phyloP scores from a whole-genome alignment of 2,329 filamentous ascomycete species.

The Exophiala sp. region DNA sequence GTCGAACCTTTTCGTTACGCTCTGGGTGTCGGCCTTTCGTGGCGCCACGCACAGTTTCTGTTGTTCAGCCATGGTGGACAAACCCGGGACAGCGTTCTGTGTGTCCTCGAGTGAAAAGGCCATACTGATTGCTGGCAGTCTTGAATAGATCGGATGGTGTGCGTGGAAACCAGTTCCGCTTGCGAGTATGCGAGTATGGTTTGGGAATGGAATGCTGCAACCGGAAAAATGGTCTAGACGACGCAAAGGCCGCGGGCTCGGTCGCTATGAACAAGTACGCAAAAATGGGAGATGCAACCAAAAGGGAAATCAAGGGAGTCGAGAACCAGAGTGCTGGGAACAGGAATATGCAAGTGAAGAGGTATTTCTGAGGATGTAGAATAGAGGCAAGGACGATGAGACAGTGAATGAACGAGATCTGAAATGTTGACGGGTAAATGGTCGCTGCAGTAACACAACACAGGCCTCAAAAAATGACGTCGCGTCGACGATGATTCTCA shows the following conservation, averaged over 20 bases:
- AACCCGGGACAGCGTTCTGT: constrained; percentile 66
- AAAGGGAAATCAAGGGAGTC: background rate
- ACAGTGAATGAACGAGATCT: background rate
- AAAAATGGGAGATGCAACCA: constrained; percentile 1
- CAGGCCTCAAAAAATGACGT: constrained; percentile 5
- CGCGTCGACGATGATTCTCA: background rate
- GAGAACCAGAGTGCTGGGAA: background rate
- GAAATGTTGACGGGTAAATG: background rate
- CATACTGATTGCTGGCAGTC: constrained; percentile 36
- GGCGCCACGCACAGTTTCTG: constrained; percentile 57
- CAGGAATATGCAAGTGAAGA: background rate
- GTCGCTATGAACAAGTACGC: background rate
- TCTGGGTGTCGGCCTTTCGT: constrained; percentile 64
- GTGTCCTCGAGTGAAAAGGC: constrained; percentile 58
- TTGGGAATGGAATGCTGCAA: constrained; percentile 23
- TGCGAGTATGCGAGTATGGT: constrained; percentile 15
- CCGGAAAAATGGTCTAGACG: constrained; percentile 24
- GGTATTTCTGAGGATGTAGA: background rate
- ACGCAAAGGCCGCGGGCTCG: background rate
- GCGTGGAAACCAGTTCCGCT: constrained; percentile 4
- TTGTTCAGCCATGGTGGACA: constrained; percentile 49
- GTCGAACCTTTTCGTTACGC: constrained; percentile 71
- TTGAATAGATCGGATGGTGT: constrained; percentile 4
- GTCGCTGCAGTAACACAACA: constrained; percentile 13
- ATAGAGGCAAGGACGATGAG: background rate